These are phyloP conservation scores for Pelargonium fulgidum DNA, from an alignment of 441 rosid genomes.

Conservation along the genomic window DNA sequence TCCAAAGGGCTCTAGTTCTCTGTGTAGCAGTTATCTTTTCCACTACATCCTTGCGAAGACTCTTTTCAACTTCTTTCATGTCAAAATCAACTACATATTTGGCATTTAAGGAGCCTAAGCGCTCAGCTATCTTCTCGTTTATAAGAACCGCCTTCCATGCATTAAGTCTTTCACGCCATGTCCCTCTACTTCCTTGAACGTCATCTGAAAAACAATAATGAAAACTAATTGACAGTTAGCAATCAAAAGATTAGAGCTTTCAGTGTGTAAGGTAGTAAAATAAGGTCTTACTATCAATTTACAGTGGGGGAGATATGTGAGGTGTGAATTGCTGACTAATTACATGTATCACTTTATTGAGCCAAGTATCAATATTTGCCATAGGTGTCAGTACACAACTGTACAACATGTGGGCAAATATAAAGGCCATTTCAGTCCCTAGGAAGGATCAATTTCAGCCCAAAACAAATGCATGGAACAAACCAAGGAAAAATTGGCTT, in stretches of 20 bases:
- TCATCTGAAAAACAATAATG: slow-evolving; percentile 38
- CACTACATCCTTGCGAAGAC: slow-evolving; percentile 74
- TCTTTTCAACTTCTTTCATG: slow-evolving; percentile 94
- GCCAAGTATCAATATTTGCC: too few species aligned
- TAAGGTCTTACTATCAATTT: too few species aligned
- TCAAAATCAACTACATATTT: slow-evolving; percentile 87
- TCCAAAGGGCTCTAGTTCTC: slow-evolving; percentile 86
- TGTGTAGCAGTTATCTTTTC: slow-evolving; percentile 50
- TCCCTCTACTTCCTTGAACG: slow-evolving; percentile 35
- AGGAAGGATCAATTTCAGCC: too few species aligned
- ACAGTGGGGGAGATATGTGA: too few species aligned
- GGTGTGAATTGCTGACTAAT: too few species aligned
- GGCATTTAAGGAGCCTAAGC: slow-evolving; percentile 51
- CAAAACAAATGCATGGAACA: not conserved
- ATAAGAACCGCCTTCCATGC: slow-evolving; percentile 64
- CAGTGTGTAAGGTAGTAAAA: too few species aligned
- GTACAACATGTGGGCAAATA: too few species aligned
- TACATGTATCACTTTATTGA: too few species aligned
- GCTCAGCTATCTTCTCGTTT: slow-evolving; percentile 62
- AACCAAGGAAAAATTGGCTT: too few species aligned
- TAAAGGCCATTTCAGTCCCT: too few species aligned
- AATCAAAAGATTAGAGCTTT: not conserved
- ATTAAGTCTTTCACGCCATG: slow-evolving; percentile 77
- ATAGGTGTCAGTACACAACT: too few species aligned
- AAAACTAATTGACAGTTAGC: slow-evolving; percentile 8